Conservation (phyloP, 192 early-diverging fungal genomes). For the Powellomyces hirtus region DNA sequence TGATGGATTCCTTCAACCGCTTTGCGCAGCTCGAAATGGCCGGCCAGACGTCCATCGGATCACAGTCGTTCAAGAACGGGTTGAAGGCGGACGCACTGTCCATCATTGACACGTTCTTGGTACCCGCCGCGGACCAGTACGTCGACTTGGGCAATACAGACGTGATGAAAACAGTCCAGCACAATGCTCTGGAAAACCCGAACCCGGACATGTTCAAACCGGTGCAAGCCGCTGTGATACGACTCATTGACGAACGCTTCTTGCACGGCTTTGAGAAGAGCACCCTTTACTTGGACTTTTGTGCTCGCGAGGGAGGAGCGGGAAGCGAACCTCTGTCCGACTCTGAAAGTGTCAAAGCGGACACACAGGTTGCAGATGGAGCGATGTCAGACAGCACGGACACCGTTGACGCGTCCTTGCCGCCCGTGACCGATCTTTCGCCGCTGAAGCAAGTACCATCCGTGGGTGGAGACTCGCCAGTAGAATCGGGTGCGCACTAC, state of each 20-base stretch:
- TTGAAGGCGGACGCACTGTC: constrained; percentile 12
- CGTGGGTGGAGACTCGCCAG: background rate
- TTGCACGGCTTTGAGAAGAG: background rate
- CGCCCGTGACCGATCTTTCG: background rate
- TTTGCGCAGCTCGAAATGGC: constrained; percentile 17
- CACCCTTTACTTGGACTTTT: background rate
- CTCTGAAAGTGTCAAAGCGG: background rate
- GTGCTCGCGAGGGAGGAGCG: background rate
- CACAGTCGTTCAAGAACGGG: background rate
- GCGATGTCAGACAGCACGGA: background rate
- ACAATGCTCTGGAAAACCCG: background rate
- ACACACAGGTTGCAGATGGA: too few species aligned
- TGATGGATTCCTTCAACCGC: constrained; percentile 15
- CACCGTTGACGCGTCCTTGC: too few species aligned
- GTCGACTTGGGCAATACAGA: constrained; percentile 2
- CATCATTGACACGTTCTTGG: constrained; percentile 19
- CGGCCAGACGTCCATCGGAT: background rate
- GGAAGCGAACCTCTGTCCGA: background rate
- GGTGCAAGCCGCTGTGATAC: background rate
- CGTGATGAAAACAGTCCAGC: background rate
- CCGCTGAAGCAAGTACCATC: background rate
- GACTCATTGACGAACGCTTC: background rate
- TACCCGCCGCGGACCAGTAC: background rate
- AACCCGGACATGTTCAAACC: constrained; percentile 1
- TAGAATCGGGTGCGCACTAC: background rate